Evolutionary conservation across 352 stramenopile species (phyloP).

Genomic region (Globisporangium recalcitrans): DNA sequence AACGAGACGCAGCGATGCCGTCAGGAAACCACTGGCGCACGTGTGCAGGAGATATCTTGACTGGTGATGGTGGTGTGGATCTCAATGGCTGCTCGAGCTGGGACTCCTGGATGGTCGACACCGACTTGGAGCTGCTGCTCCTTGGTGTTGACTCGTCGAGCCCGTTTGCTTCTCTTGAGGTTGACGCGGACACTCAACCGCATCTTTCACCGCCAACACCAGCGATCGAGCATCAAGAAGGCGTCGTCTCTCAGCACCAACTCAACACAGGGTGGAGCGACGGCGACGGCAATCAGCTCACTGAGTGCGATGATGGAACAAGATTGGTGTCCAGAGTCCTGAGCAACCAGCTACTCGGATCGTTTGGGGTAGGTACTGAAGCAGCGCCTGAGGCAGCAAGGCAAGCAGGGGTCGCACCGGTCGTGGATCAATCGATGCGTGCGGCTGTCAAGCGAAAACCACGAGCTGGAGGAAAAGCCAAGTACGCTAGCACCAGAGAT

Average conservation of each 20-base stretch:
- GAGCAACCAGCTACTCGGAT: not conserved
- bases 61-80: not conserved
- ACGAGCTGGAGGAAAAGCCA: not conserved
- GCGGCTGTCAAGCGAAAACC: too few species aligned
- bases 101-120: not conserved
- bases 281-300: not conserved
- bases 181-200: not conserved
- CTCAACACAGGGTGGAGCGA: not conserved
- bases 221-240: not conserved
- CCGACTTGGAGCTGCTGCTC: not conserved
- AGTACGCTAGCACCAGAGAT: not conserved
- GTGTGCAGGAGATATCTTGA: too few species aligned
- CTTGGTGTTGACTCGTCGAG: not conserved
- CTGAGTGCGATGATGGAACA: not conserved
- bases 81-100: not conserved
- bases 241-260: not conserved
- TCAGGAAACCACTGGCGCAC: too few species aligned
- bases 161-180: not conserved
- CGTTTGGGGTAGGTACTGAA: not conserved
- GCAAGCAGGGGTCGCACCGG: too few species aligned
- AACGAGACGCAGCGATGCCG: not conserved
- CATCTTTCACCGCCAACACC: not conserved
- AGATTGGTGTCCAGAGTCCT: not conserved
- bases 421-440: too few species aligned
- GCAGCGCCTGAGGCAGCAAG: not conserved